Evolutionary conservation across 257 asterid species (phyloP), one percentile per base, ranked within the genome.

Genomic region (Solanum virginianum): DNA sequence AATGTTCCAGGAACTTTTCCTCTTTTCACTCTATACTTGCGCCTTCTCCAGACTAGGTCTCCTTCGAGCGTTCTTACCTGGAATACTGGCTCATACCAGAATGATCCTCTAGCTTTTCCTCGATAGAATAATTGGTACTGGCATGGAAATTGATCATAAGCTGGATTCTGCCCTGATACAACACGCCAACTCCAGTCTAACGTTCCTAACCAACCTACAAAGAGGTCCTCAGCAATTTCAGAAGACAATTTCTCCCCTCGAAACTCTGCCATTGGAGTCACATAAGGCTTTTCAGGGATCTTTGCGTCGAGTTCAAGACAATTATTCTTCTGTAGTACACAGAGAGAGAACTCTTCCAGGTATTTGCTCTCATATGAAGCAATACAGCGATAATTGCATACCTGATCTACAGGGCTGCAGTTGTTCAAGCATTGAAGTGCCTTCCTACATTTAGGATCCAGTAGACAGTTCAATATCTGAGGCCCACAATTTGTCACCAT

Each of bases 111-210:
- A 6, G 98, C 98, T 86, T 86, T 90, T 43, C 98, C 98, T 88
- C 99, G 82, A 60, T 94, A 96, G 89, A 93, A 96, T 57, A 96
- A 84, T 89, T 96, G 99, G 90, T 90, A 95, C 87, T 94, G 99
- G 90, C 99, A 96, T 16, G 99, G 99, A 62, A 94, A 96, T 86
- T 94, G 98, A 87, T 96, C 99, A 80, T 96, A 96, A 26, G 99
- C 98, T 0, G 98, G 99, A 91, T 96, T 96, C 85, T 96, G 98
- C 57, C 99, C 99, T 0, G 98, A 96, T 56, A 94, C 97, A 26
- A 96, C 98, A 2, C 98, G 93, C 99, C 99, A 96, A 87, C 99
- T 94, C 98, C 98, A 96, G 2, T 92, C 94, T 86, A 91, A 87
- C 36, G 75, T 87, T 84, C 98, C 97, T 80, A 94, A 89, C 98